Conservation (phyloP, 306 rosid species). For the Citrullus amarus region DNA sequence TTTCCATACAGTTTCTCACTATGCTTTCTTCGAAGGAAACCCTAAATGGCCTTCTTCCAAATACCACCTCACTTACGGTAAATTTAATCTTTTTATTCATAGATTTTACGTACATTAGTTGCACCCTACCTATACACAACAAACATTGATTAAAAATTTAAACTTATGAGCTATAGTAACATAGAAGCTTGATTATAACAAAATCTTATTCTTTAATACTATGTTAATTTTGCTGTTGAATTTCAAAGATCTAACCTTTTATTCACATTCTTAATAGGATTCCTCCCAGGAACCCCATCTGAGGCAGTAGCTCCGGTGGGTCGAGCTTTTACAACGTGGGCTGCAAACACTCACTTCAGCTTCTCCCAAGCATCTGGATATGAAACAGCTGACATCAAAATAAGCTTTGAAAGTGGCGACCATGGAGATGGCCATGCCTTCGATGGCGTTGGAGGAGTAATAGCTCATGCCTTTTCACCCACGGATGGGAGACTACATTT, state of each 20-base stretch:
- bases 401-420: slow-evolving; percentile 13
- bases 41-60: slow-evolving; percentile 1
- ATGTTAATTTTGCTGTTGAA: too few relatives aligned
- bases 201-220: too few relatives aligned
- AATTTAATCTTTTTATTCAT: too few relatives aligned
- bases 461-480: slow-evolving; percentile 15
- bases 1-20: slow-evolving; percentile 5
- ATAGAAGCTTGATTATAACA: neutral
- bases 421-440: slow-evolving; percentile 12
- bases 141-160: too few relatives aligned
- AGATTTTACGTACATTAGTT: too few relatives aligned
- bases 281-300: neutral
- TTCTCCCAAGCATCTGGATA: neutral
- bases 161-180: too few relatives aligned
- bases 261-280: neutral
- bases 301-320: neutral
- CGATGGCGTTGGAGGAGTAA: neutral
- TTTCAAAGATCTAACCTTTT: neutral
- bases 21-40: neutral
- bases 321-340: neutral
- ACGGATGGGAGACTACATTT: slow-evolving; percentile 14
- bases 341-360: neutral
- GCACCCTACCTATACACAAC: too few relatives aligned
- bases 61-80: slow-evolving; percentile 4
- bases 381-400: slow-evolving; percentile 2